These are phyloP conservation scores for Fusarium agapanthi DNA, from an alignment of 2,329 filamentous ascomycete genomes.

Conservation along the genomic window DNA sequence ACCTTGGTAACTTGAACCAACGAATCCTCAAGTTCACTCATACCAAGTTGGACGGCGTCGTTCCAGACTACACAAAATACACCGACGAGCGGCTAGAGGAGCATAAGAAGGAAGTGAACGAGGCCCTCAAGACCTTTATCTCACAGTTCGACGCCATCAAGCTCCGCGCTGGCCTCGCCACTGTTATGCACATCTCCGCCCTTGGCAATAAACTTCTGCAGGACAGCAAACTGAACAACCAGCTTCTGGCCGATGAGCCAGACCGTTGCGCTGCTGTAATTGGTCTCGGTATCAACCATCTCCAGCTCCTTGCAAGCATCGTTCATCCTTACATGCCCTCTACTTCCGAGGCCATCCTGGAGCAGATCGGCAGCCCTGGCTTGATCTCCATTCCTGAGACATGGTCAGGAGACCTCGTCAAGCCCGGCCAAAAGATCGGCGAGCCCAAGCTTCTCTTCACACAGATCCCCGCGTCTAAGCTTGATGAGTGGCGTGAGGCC, in stretches of 20 bases:
- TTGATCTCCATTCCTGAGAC: slow-evolving; percentile 67
- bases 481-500: slow-evolving; percentile 81
- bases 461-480: slow-evolving; percentile 83
- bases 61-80: slow-evolving; percentile 70
- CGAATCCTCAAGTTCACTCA: slow-evolving; percentile 79
- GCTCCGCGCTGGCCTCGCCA: slow-evolving; percentile 71
- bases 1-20: slow-evolving; percentile 79
- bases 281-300: slow-evolving; percentile 83
- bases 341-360: slow-evolving; percentile 77
- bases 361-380: slow-evolving; percentile 73
- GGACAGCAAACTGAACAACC: slow-evolving; percentile 63
- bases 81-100: slow-evolving; percentile 63
- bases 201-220: slow-evolving; percentile 61
- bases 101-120: slow-evolving; percentile 71
- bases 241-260: slow-evolving; percentile 62
- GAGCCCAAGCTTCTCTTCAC: slow-evolving; percentile 82
- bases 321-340: slow-evolving; percentile 86
- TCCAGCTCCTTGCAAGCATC: slow-evolving; percentile 81
- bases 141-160: slow-evolving; percentile 75
- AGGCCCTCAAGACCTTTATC: slow-evolving; percentile 72
- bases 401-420: slow-evolving; percentile 70
- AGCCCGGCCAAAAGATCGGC: slow-evolving; percentile 82
- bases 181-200: slow-evolving; percentile 73
- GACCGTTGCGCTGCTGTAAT: slow-evolving; percentile 68
- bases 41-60: slow-evolving; percentile 74